Conservation (phyloP, 2,329 filamentous ascomycete genomes). For the Nigrospora osmanthi region DNA sequence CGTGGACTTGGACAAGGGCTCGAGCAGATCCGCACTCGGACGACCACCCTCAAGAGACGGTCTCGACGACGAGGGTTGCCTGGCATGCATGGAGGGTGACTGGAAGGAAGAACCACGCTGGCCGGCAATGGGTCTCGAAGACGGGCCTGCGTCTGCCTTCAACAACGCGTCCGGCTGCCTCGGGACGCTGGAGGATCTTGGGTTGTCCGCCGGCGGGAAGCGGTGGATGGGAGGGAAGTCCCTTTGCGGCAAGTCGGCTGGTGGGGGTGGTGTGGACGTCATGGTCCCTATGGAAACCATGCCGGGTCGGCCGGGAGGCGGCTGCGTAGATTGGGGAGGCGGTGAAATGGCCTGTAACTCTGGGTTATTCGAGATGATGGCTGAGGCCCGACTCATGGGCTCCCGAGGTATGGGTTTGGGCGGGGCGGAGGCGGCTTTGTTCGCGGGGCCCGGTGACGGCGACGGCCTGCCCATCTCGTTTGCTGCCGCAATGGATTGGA, state of each 20-base stretch:
- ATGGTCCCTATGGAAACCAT: conserved; percentile 67
- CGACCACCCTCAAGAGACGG: conserved; percentile 66
- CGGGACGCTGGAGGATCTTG: conserved; percentile 30
- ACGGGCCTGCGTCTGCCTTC: conserved; percentile 13
- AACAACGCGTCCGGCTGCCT: conserved; percentile 19
- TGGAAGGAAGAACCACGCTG: conserved; percentile 24
- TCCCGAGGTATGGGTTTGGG: conserved; percentile 24
- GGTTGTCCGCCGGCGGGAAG: conserved; percentile 30
- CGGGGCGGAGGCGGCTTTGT: conserved; percentile 30
- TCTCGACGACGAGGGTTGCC: conserved; percentile 43
- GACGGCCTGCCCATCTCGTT: conserved; percentile 19
- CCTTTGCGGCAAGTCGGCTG: conserved; percentile 35
- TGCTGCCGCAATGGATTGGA: conserved; percentile 14
- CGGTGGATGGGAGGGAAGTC: conserved; percentile 30
- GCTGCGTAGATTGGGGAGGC: conserved; percentile 22
- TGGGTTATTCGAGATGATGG: conserved; percentile 55
- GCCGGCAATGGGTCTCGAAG: conserved; percentile 15
- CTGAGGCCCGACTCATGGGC: conserved; percentile 52
- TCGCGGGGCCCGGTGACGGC: conserved; percentile 16
- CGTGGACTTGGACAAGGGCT: conserved; percentile 55
- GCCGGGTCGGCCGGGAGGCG: conserved; percentile 20
- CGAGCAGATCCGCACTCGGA: conserved; percentile 55
- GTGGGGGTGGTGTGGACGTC: conserved; percentile 52
- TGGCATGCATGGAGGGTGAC: conserved; percentile 23
- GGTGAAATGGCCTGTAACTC: conserved; percentile 51